These are phyloP conservation scores for Euphrasia confusa DNA, from an alignment of 257 asterid species.

Conservation along the genomic window DNA sequence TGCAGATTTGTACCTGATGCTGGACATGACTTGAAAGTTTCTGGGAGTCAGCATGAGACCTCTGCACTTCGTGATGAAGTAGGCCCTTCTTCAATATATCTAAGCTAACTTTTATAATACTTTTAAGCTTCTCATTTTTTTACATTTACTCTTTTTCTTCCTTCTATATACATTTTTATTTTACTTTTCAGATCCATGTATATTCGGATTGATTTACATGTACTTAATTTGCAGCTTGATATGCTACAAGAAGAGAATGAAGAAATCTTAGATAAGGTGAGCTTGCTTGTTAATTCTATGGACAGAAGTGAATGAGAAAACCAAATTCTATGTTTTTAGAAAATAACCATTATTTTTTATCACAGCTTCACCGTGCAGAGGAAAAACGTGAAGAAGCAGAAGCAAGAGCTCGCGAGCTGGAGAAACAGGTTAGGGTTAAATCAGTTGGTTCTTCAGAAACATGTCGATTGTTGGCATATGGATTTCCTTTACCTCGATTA, in stretches of 20 bases:
- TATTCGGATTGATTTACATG: slow-evolving; percentile 21
- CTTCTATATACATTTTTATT: background rate
- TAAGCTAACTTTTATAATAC: slow-evolving; percentile 22
- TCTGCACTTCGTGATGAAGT: slow-evolving; percentile 98
- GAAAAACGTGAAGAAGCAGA: slow-evolving; percentile 89
- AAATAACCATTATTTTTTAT: slow-evolving; percentile 34
- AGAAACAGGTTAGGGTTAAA: slow-evolving; percentile 69
- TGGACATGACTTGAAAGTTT: slow-evolving; percentile 61
- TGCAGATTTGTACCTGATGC: slow-evolving; percentile 67
- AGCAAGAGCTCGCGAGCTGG: slow-evolving; percentile 91
- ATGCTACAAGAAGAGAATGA: slow-evolving; percentile 97
- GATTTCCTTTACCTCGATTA: slow-evolving; percentile 9
- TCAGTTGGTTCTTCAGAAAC: slow-evolving; percentile 14
- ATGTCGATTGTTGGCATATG: slow-evolving; percentile 6
- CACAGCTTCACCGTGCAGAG: slow-evolving; percentile 86
- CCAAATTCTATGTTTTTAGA: slow-evolving; percentile 12
- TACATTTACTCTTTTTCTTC: slow-evolving; percentile 6
- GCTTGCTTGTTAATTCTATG: slow-evolving; percentile 22
- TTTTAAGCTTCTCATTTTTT: slow-evolving; percentile 16
- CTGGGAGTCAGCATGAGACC: slow-evolving; percentile 71
- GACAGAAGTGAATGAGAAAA: slow-evolving; percentile 8
- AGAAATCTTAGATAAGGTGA: slow-evolving; percentile 76
- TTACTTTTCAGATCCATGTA: slow-evolving; percentile 4
- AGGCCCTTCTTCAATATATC: slow-evolving; percentile 28
- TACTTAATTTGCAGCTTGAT: slow-evolving; percentile 77